Percentiles rank a stretch among this genome's conserved stretches.
Conservation (phyloP, 1,284 basidiomycete species). For the Volvariella surrecta region DNA sequence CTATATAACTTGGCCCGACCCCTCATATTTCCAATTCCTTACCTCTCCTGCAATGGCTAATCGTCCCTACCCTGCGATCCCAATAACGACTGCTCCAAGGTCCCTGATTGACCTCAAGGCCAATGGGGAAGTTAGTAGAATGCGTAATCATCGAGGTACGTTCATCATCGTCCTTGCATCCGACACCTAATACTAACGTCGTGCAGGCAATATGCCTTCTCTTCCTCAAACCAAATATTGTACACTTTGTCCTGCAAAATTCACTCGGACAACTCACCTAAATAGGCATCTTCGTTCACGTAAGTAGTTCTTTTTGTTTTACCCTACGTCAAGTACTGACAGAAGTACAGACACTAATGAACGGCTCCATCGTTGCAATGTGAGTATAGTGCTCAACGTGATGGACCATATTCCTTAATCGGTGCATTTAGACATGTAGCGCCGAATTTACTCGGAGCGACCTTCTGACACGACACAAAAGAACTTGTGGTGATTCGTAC, state of each 20-base stretch:
- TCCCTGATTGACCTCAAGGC: constrained; percentile 28
- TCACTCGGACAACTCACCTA: constrained; percentile 49
- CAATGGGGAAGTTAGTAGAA: constrained; percentile 31
- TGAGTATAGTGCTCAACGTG: constrained; percentile 17
- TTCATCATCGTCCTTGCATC: neutral
- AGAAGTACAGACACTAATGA: constrained; percentile 34
- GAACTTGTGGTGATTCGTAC: constrained; percentile 47
- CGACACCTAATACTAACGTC: constrained; percentile 5
- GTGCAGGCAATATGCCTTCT: constrained; percentile 31
- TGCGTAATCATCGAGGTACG: constrained; percentile 33
- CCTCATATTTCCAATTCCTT: constrained; percentile 14
- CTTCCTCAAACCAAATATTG: constrained; percentile 44
- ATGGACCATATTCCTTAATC: neutral
- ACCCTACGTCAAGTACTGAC: constrained; percentile 1
- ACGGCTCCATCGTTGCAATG: constrained; percentile 41
- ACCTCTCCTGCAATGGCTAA: constrained; percentile 15
- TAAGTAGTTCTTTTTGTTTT: constrained; percentile 15
- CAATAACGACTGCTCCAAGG: constrained; percentile 15
- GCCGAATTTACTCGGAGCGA: constrained; percentile 54
- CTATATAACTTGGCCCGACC: constrained; percentile 20
- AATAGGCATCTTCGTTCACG: constrained; percentile 44
- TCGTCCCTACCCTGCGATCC: constrained; percentile 13
- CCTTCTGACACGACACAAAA: constrained; percentile 46
- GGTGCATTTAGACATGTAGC: constrained; percentile 31
- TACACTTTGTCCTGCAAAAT: constrained; percentile 46